These are phyloP conservation scores for Candida qinlingensis DNA, from an alignment of 805 yeast species.

Conservation along the genomic window DNA sequence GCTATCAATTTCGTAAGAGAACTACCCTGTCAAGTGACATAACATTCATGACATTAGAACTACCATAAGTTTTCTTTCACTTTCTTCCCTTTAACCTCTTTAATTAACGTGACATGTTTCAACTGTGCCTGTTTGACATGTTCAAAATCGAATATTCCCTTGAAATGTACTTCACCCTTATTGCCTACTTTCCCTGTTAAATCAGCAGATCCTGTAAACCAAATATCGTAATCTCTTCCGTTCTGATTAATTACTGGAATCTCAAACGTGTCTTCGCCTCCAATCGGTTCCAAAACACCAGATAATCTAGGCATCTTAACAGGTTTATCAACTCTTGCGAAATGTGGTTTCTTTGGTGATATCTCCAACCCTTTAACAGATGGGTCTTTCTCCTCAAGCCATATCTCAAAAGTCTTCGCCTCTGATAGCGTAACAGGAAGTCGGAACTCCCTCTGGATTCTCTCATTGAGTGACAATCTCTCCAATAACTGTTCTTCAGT, in stretches of 20 bases:
- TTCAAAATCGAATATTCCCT: conserved; percentile 23
- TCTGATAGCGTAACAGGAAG: conserved; percentile 16
- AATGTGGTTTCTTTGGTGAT: conserved; percentile 16
- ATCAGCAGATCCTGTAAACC: conserved; percentile 17
- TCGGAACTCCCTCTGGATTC: conserved; percentile 16
- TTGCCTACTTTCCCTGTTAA: conserved; percentile 16
- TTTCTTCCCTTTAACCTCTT: conserved; percentile 14
- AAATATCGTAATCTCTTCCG: conserved; percentile 13
- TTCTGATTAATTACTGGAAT: conserved; percentile 18
- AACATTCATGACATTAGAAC: not conserved
- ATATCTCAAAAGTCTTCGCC: conserved; percentile 18
- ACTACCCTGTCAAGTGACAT: not conserved
- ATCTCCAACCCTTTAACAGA: conserved; percentile 21
- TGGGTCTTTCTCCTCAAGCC: conserved; percentile 19
- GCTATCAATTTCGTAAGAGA: too few species aligned
- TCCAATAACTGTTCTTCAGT: conserved; percentile 23
- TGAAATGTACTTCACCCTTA: conserved; percentile 17
- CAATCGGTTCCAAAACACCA: conserved; percentile 19
- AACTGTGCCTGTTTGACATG: conserved; percentile 24
- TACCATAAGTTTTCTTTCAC: conserved; percentile 19
- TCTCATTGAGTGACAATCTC: conserved; percentile 15
- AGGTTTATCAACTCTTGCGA: conserved; percentile 16
- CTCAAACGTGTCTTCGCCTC: conserved; percentile 17
- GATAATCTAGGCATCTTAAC: conserved; percentile 12
- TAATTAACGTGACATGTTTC: conserved; percentile 15